phyloP scores from a whole-genome alignment of 164 flowering plant genomes.

The Vitis amurensis region DNA sequence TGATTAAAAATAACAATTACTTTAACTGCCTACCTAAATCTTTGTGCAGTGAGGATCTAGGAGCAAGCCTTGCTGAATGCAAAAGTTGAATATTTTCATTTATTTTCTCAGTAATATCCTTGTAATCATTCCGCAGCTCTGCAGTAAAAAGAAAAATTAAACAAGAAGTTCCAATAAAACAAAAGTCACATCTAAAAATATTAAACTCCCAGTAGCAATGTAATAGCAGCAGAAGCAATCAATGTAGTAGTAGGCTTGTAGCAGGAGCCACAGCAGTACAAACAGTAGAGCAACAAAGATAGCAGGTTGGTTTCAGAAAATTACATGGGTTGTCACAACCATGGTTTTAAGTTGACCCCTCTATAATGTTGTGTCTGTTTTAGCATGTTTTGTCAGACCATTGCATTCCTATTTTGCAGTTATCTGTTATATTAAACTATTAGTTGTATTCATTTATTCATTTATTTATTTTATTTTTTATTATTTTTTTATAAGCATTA shows the following conservation, averaged over 20 bases:
- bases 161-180: neutral
- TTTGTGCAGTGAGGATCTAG: slow-evolving; percentile 28
- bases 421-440: too few relatives aligned
- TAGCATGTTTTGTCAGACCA: too few relatives aligned
- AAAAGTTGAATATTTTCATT: slow-evolving; percentile 57
- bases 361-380: too few relatives aligned
- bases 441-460: too few relatives aligned
- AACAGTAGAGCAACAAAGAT: neutral
- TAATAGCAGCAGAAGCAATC: too few relatives aligned
- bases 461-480: too few relatives aligned
- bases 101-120: slow-evolving; percentile 64
- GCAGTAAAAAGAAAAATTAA: slow-evolving; percentile 20
- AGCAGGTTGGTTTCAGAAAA: too few relatives aligned
- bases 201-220: neutral
- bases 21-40: slow-evolving; percentile 46
- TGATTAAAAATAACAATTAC: neutral
- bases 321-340: too few relatives aligned
- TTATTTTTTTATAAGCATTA: too few relatives aligned
- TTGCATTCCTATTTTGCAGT: too few relatives aligned
- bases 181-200: neutral
- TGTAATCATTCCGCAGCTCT: slow-evolving; percentile 78
- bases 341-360: too few relatives aligned
- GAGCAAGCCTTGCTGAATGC: slow-evolving; percentile 65
- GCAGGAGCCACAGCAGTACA: neutral
- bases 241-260: neutral